These are phyloP conservation scores for Carallia brachiata DNA, from an alignment of 345 rosid species.

Conservation along the genomic window DNA sequence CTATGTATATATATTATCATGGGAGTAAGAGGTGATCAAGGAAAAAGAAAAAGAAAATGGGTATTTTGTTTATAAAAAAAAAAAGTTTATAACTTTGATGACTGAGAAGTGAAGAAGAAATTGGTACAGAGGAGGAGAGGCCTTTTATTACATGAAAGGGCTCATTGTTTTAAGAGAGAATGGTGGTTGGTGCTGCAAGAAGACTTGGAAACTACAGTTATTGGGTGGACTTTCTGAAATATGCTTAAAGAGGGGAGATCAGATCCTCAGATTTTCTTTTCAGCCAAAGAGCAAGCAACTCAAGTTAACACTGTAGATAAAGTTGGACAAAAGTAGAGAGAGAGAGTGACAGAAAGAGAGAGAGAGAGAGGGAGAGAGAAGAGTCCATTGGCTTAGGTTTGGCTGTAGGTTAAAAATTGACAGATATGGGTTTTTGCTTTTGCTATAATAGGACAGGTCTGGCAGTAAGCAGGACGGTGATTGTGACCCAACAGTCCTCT, in stretches of 20 bases:
- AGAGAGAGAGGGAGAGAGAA: not conserved
- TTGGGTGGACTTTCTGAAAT: conserved; percentile 16
- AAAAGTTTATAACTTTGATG: no score
- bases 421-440: not conserved
- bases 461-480: conserved; percentile 24
- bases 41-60: not conserved
- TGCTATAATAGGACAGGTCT: conserved; percentile 38
- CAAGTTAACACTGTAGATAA: conserved; percentile 48
- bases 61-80: no score
- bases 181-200: not conserved
- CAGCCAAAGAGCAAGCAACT: conserved; percentile 44
- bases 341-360: not conserved
- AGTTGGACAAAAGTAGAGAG: conserved; percentile 13
- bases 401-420: no score
- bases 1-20: not conserved
- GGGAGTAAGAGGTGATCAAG: no score
- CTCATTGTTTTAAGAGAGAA: no score
- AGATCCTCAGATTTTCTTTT: conserved; percentile 42
- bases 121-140: no score
- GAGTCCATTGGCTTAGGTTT: no score
- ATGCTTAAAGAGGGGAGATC: conserved; percentile 33
- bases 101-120: no score
- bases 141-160: no score
- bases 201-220: conserved; percentile 12
- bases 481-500: conserved; percentile 22